These are phyloP conservation scores for Colletotrichum truncatum DNA, from an alignment of 2,329 filamentous ascomycete genomes.

Conservation along the genomic window DNA sequence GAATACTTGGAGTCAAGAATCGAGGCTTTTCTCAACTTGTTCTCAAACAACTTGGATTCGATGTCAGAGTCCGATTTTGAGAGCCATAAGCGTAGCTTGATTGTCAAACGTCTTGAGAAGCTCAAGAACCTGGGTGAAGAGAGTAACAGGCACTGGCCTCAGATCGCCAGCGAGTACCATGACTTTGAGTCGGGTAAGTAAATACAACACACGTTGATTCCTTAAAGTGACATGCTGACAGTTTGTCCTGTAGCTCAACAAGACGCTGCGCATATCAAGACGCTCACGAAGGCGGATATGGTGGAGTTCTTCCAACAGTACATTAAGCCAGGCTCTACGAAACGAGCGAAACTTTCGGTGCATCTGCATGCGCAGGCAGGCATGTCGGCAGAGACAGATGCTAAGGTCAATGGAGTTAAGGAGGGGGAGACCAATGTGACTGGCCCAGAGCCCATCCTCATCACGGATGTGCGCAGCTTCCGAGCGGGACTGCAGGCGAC, in stretches of 20 bases:
- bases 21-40: conserved; percentile 80
- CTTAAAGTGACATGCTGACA: conserved; percentile 29
- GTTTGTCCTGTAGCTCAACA: conserved; percentile 64
- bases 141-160: conserved; percentile 82
- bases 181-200: conserved; percentile 85
- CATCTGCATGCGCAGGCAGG: conserved; percentile 80
- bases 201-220: neutral
- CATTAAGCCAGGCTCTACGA: conserved; percentile 77
- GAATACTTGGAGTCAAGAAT: conserved; percentile 88
- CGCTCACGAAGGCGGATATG: conserved; percentile 82
- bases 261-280: conserved; percentile 79
- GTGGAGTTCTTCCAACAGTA: conserved; percentile 79
- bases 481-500: conserved; percentile 80
- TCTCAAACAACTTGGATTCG: conserved; percentile 70
- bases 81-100: conserved; percentile 86
- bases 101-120: conserved; percentile 89
- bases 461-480: conserved; percentile 82
- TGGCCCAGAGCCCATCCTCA: conserved; percentile 59
- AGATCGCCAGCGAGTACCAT: conserved; percentile 86
- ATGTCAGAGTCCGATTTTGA: conserved; percentile 91
- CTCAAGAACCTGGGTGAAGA: conserved; percentile 92
- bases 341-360: conserved; percentile 84
- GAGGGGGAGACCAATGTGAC: conserved; percentile 42
- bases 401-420: conserved; percentile 42
- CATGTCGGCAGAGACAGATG: conserved; percentile 56